Evolutionary conservation across 441 rosid species (phyloP), one percentile per base, ranked within the genome.

Genomic region (Adansonia grandidieri): DNA sequence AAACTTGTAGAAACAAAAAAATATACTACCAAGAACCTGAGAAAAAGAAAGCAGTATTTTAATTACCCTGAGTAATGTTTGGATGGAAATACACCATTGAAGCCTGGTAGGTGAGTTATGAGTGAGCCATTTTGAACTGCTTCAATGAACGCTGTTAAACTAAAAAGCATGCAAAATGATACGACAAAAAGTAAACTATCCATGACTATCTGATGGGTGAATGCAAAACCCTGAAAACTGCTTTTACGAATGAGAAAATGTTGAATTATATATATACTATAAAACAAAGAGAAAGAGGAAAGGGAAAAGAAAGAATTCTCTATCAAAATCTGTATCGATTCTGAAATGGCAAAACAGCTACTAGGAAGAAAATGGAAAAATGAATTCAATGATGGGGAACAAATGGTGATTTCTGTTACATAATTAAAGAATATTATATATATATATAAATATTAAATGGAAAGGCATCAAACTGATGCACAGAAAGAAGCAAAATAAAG

Each of bases 31-130:
- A n/a, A n/a, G n/a, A n/a, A n/a, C n/a, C n/a, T n/a, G n/a, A n/a
- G n/a, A n/a, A n/a, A n/a, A n/a, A n/a, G n/a, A n/a, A n/a, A n/a
- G n/a, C n/a, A n/a, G n/a, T n/a, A n/a, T n/a, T n/a, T n/a, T n/a
- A n/a, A n/a, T n/a, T n/a, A 82, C 90, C 95, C 92, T 1, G 91
- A 80, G 64, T 89, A 86, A 81, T 91, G 92, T 19, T 82, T 82
- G 42, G 95, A 89, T n/a, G 91, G 92, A 76, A 91, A 85, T 62
- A 75, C 37, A 71, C 86, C 91, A 60, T 54, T 66, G 80, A 86
- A 88, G 67, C 95, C 92, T 6, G 95, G 95, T 5, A 91, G 74
- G 1, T 60, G 64, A n/a, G 87, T 83, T 78, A 91, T 32, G 15
- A 86, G 83, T 20, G 88, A 73, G 0, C 57, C 77, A 42, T 32